Evolutionary conservation across 371 early-diverging fungal species (phyloP), one percentile per base, ranked within the genome.

Genomic region (Apophysomyces trapeziformis): DNA sequence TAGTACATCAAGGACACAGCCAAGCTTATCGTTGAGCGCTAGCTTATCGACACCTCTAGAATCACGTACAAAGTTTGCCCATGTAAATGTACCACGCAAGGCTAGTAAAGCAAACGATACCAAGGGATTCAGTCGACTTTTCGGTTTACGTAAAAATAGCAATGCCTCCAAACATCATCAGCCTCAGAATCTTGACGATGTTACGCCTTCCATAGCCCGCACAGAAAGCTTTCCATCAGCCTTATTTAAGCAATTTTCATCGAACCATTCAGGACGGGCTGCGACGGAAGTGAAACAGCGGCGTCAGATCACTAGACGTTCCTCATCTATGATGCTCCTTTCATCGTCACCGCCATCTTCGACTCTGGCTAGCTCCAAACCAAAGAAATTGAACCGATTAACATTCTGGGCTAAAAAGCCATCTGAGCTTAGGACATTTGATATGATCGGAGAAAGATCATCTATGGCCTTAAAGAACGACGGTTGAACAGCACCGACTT

Each of bases 71-170:
- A 50, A 50, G 21, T 50, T 18, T 21, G 54, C 54, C 54, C 54
- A 50, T 50, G 54, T 50, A 50, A 50, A 32, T 50, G 21, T 5
- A 50, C 54, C 54, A 50, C 54, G 54, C 54, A 50, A 50, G 21
- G 9, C 54, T 8, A 32, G 54, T 21, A 50, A 50, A 50, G 21
- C 54, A 50, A 50, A 21, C 21, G 54, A 50, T 50, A 50, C 35
- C 8, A 50, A 50, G 21, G 54, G 54, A 21, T 50, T 50, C 18
- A 21, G 54, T 21, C 32, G 54, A 16, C 54, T 50, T 16, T 50
- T 50, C 21, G 54, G 54, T 5, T 50, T 50, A 21, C 54, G 54
- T 11, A 50, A 50, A 50, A 50, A 21, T 26, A 50, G 54, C 21
- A 50, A 50, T 4, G 54, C 54, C 21, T 18, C 18, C 21, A 50